Percentiles rank a stretch among this genome's conserved stretches.
phyloP scores from a whole-genome alignment of 2,329 filamentous ascomycete species.

The Cercospora brassicicola region DNA sequence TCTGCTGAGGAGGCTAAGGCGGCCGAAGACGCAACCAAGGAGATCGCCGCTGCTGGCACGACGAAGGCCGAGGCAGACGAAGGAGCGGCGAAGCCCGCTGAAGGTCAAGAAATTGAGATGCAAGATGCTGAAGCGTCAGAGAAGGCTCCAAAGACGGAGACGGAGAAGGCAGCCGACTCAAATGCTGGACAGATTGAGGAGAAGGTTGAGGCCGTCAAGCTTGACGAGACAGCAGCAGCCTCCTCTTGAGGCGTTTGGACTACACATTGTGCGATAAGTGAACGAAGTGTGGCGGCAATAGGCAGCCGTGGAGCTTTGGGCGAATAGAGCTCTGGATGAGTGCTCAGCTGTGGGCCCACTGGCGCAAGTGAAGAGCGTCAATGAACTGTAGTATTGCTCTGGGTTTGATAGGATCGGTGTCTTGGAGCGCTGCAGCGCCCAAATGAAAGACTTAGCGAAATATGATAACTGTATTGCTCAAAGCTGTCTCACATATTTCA shows the following conservation, averaged over 20 bases:
- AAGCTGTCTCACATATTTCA: neutral
- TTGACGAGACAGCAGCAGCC: neutral
- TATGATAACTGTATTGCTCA: neutral
- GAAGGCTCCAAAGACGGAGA: conserved; percentile 27
- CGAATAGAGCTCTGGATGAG: neutral
- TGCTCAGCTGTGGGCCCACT: neutral
- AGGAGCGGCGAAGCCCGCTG: conserved; percentile 16
- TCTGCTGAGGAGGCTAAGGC: conserved; percentile 33
- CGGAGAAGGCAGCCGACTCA: conserved; percentile 25
- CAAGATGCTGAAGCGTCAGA: conserved; percentile 30
- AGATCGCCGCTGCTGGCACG: conserved; percentile 10
- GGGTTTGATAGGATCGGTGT: neutral
- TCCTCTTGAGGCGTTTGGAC: neutral
- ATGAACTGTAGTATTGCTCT: conserved; percentile 5
- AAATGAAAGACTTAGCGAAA: neutral
- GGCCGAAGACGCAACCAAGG: conserved; percentile 28
- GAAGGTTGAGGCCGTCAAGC: conserved; percentile 21
- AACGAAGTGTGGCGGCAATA: neutral
- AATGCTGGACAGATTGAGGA: conserved; percentile 26
- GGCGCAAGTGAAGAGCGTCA: neutral
- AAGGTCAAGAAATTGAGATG: conserved; percentile 30
- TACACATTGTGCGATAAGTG: neutral
- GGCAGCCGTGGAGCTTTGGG: neutral
- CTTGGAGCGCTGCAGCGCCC: conserved; percentile 1
- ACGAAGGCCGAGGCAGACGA: conserved; percentile 17